A percentile compares a stretch with the other conserved stretches of the same genome.
phyloP scores from a whole-genome alignment of 257 asterid species.

The Phtheirospermum japonicum region DNA sequence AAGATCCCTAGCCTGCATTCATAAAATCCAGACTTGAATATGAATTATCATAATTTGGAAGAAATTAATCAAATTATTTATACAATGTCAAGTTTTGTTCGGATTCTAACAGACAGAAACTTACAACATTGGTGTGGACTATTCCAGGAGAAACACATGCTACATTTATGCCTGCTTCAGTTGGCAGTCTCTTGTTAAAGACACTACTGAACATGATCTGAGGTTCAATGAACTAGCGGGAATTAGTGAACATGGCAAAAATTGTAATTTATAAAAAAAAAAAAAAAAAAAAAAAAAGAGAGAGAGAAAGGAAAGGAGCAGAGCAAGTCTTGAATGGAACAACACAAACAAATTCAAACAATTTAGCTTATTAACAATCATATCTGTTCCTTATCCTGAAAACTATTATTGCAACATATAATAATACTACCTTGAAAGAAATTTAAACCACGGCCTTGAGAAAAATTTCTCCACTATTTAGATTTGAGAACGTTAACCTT shows the following conservation, averaged over 20 bases:
- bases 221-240: constrained; percentile 30
- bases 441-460: background rate
- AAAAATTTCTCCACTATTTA: no score
- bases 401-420: background rate
- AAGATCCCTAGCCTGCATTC: constrained; percentile 93
- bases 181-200: constrained; percentile 83
- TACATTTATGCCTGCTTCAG: constrained; percentile 83
- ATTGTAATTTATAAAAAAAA: no score
- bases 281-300: background rate
- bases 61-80: background rate
- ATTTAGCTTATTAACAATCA: background rate
- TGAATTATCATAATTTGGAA: constrained; percentile 12
- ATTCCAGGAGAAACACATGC: constrained; percentile 91
- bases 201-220: constrained; percentile 95
- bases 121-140: constrained; percentile 95
- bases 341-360: background rate
- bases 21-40: constrained; percentile 9
- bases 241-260: constrained; percentile 20
- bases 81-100: constrained; percentile 8
- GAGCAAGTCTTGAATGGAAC: background rate
- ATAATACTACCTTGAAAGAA: background rate
- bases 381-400: background rate
- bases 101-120: constrained; percentile 26
- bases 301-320: background rate
- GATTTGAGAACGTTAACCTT: no score